Conservation (phyloP, 2,329 filamentous ascomycete genomes). For the Cercospora sojina region DNA sequence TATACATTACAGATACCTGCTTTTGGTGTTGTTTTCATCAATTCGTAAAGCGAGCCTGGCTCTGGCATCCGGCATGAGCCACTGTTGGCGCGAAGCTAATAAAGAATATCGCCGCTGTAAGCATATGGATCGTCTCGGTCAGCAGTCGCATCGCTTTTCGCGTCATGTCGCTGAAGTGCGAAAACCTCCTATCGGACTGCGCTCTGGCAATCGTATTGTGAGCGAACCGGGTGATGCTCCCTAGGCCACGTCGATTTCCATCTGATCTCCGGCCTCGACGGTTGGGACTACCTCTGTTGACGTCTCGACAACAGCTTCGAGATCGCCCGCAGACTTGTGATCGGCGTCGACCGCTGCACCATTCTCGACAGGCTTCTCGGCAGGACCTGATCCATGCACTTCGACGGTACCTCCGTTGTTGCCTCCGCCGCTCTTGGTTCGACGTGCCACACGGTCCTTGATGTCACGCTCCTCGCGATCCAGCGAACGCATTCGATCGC, state of each 20-base stretch:
- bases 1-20: slow-evolving; percentile 11
- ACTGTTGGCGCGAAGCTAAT: neutral
- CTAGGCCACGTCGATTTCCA: neutral
- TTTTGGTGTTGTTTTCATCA: slow-evolving; percentile 3
- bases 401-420: slow-evolving; percentile 24
- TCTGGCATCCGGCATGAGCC: neutral
- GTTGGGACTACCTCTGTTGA: neutral
- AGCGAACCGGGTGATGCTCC: neutral
- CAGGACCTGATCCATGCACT: slow-evolving; percentile 16
- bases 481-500: slow-evolving; percentile 46
- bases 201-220: neutral
- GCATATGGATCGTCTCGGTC: neutral
- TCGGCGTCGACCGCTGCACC: neutral
- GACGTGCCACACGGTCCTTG: slow-evolving; percentile 44
- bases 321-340: neutral
- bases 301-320: neutral
- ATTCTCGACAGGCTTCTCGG: neutral
- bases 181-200: neutral
- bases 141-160: neutral
- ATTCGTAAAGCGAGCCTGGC: neutral
- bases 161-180: neutral
- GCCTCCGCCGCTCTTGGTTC: slow-evolving; percentile 18
- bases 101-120: neutral
- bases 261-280: slow-evolving; percentile 1
- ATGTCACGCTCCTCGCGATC: slow-evolving; percentile 50